Evolutionary conservation across 768 basidiomycete species (phyloP), one percentile per base, ranked within the genome.

Genomic region (Grammothele lineata): DNA sequence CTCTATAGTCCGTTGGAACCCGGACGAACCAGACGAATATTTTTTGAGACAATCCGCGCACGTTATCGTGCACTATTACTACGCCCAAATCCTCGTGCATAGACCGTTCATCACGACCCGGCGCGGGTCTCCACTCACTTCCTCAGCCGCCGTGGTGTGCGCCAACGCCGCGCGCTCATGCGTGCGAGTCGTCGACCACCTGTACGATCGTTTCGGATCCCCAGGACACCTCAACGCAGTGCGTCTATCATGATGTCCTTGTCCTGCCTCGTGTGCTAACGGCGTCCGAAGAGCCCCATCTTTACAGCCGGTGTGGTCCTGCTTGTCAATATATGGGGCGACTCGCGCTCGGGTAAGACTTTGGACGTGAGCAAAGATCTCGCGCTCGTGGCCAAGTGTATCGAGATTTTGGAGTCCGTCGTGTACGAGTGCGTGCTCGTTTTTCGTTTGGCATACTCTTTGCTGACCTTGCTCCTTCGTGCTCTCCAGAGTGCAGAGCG

Each of bases 81-180:
- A 70, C n/a, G 47, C 65, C 8, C 70, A 76, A 57, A 90, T 92
- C 57, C 68, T 81, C 47, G 77, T 90, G 38, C 90, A 92, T 62
- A 73, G 89, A 35, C 84, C 85, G 4, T 90, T 87, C 64, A 83
- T 92, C 47, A 84, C 86, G 0, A 76, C 77, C 6, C 35, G n/a
- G 6, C 12, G 70, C 22, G 43, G 36, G 14, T 36, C 33, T 10
- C 33, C 34, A 3, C 23, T 44, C 12, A 19, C 84, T 84, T 0
- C 77, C 77, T 0, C 78, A 79, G 3, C 67, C 72, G 70, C 91
- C 26, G 85, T 86, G 0, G 89, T 92, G 44, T 91, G 88, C 61
- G 80, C 83, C n/a, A 91, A 92, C 50, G 81, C 90, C 1, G 86
- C 90, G 2, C 72, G 87, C 5, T 88, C 86, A 0, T 83, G 77